phyloP scores from a whole-genome alignment of 495 filamentous ascomycete species.

The Lichina pygmaea region DNA sequence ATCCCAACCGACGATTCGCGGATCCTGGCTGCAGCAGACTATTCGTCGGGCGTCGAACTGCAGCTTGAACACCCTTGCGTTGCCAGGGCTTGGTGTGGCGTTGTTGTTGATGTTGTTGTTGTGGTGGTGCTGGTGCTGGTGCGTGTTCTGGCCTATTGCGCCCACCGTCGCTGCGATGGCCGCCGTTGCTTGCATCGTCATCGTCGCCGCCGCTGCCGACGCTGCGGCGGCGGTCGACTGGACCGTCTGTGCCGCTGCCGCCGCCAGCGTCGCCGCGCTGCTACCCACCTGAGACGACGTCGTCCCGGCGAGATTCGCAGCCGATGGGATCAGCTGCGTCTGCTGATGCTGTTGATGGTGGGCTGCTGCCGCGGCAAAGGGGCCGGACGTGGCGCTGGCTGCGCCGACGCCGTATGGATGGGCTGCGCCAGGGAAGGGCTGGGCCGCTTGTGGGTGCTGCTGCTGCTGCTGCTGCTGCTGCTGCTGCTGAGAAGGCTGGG shows the following conservation, averaged over 20 bases:
- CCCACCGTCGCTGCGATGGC: conserved; percentile 2
- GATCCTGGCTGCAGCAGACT: conserved; percentile 77
- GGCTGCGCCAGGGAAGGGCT: not conserved
- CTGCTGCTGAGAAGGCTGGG: not conserved
- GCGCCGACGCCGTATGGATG: conserved; percentile 7
- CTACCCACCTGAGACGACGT: not conserved
- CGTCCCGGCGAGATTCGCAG: not conserved
- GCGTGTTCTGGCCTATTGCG: not conserved
- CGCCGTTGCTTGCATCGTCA: conserved; percentile 4
- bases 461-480: conserved; percentile 4
- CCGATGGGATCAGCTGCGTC: not conserved
- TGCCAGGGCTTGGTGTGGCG: conserved; percentile 12
- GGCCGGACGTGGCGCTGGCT: too few relatives aligned
- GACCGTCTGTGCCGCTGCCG: not conserved
- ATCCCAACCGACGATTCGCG: conserved; percentile 88
- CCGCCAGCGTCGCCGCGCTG: not conserved
- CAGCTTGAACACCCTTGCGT: conserved; percentile 76
- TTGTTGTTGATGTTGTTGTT: conserved; percentile 5
- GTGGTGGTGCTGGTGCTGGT: conserved; percentile 2
- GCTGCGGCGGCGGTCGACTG: conserved; percentile 1
- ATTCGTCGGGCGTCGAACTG: conserved; percentile 90
- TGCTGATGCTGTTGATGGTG: not conserved
- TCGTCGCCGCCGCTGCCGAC: conserved; percentile 5
- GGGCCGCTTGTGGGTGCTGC: not conserved
- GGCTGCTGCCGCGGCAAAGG: too few relatives aligned